Percentiles rank a stretch among this genome's conserved stretches.
Evolutionary conservation across 169 alveolate genomes (phyloP).

Genomic region (Plasmodium vinckei): DNA sequence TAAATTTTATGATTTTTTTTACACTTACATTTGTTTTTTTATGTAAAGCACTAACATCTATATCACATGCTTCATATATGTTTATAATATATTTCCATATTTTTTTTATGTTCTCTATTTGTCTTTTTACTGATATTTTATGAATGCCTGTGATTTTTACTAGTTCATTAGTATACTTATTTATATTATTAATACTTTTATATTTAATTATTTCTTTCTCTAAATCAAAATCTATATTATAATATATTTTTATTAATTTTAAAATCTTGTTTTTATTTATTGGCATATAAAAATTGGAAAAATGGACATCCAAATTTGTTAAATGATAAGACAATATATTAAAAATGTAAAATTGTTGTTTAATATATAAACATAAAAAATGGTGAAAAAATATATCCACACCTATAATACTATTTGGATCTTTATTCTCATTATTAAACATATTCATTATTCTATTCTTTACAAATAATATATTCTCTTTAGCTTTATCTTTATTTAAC

Average conservation of each 20-base stretch:
- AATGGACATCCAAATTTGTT: constrained; percentile 58
- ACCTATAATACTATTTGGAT: constrained; percentile 5
- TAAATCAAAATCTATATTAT: constrained; percentile 56
- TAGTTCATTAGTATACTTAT: constrained; percentile 48
- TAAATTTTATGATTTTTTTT: constrained; percentile 32
- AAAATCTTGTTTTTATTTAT: constrained; percentile 50
- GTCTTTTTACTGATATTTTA: constrained; percentile 68
- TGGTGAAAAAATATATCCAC: constrained; percentile 38
- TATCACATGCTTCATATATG: constrained; percentile 48
- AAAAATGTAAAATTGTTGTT: constrained; percentile 67
- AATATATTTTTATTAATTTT: constrained; percentile 53
- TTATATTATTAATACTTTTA: constrained; percentile 56
- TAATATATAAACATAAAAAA: constrained; percentile 63
- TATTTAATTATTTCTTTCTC: constrained; percentile 56
- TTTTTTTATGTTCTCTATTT: constrained; percentile 70
- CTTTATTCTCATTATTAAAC: constrained; percentile 60
- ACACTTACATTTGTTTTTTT: constrained; percentile 46
- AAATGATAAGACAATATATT: constrained; percentile 55
- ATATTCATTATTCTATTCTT: constrained; percentile 46
- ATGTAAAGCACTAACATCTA: constrained; percentile 32
- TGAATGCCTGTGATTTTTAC: constrained; percentile 51
- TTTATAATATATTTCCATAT: constrained; percentile 62
- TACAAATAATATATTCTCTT: constrained; percentile 60
- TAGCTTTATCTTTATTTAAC: constrained; percentile 8
- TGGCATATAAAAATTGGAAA: constrained; percentile 57